These are phyloP conservation scores for Panicum virgatum DNA, from an alignment of 202 grass and related monocot species.

Conservation along the genomic window DNA sequence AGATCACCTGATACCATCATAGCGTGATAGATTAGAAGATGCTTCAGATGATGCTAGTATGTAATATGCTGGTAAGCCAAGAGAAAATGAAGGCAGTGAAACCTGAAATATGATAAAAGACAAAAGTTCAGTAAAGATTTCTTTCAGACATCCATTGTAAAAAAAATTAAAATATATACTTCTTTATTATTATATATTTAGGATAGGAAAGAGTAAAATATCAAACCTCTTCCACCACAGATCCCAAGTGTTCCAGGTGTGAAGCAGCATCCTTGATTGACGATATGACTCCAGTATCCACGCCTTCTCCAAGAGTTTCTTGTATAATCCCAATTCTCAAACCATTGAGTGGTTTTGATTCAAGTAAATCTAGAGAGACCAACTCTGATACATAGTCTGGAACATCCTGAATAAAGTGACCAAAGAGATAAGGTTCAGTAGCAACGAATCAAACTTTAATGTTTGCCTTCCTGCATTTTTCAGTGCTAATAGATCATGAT, in stretches of 20 bases:
- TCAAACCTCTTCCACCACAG: constrained; percentile 71
- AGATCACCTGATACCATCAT: constrained; percentile 92
- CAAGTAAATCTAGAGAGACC: constrained; percentile 53
- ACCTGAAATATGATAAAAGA: constrained; percentile 56
- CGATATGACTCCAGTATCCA: constrained; percentile 67
- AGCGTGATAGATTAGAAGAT: constrained; percentile 95
- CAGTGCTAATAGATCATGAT: constrained; percentile 7
- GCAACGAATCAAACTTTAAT: neutral
- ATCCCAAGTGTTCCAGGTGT: constrained; percentile 85
- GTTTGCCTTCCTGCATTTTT: constrained; percentile 11
- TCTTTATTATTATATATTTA: neutral
- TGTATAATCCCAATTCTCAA: constrained; percentile 78
- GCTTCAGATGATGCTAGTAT: constrained; percentile 94
- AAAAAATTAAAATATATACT: neutral
- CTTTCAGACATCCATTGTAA: constrained; percentile 10
- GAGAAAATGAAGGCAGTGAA: constrained; percentile 88
- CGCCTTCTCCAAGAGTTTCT: constrained; percentile 89
- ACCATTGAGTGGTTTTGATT: constrained; percentile 85
- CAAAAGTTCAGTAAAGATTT: neutral
- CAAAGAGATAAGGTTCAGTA: neutral
- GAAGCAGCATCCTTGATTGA: constrained; percentile 75
- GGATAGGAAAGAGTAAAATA: constrained; percentile 24
- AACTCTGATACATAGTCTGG: constrained; percentile 77
- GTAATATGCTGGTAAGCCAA: constrained; percentile 92
- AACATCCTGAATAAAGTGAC: constrained; percentile 60